phyloP scores from a whole-genome alignment of 257 asterid genomes.

The Solanum boliviense region DNA sequence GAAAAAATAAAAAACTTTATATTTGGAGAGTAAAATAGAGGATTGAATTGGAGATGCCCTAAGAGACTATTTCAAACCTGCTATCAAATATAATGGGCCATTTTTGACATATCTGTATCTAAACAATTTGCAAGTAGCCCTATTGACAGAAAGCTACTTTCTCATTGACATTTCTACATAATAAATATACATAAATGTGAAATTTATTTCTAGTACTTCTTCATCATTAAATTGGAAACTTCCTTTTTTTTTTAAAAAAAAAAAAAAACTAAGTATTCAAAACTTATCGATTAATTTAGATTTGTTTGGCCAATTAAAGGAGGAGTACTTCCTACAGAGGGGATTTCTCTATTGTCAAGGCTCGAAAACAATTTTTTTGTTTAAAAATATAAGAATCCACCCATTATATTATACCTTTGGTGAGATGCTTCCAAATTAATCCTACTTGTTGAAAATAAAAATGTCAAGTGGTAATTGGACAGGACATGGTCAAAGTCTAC shows the following conservation, averaged over 20 bases:
- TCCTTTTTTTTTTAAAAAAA: background rate
- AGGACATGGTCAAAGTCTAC: background rate
- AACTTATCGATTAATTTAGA: background rate
- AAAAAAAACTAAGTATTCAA: background rate
- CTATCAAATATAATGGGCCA: background rate
- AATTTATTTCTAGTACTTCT: background rate
- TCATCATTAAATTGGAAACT: background rate
- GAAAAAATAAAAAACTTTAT: no score
- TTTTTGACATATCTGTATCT: background rate
- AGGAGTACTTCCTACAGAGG: background rate
- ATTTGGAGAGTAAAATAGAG: no score
- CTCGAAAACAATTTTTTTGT: background rate
- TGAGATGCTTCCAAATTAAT: background rate
- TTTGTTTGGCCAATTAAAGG: background rate
- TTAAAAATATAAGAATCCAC: background rate
- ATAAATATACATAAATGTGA: background rate
- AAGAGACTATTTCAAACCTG: background rate
- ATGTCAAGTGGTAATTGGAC: background rate
- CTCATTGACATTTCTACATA: no score
- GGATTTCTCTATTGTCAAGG: background rate
- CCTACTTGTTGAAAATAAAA: background rate
- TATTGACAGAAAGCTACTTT: background rate
- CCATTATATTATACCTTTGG: background rate
- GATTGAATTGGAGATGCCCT: background rate
- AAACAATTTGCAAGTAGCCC: no score